Percentiles rank a stretch among this genome's conserved stretches.
Evolutionary conservation across 805 yeast genomes (phyloP).

Genomic region (Saturnispora besseyi): DNA sequence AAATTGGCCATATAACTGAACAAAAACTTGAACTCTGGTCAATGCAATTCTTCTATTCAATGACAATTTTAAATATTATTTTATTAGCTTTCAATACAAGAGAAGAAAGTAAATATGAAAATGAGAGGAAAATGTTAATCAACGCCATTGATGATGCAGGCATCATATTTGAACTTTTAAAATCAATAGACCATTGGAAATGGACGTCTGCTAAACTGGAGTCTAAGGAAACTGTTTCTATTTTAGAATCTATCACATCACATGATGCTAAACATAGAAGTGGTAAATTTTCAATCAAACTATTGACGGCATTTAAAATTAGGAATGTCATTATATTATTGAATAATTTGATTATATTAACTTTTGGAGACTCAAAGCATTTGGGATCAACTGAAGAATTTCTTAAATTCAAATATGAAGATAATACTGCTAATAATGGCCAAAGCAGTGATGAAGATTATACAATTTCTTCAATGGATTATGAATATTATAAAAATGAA

Average conservation of each 20-base stretch:
- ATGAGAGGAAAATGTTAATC: constrained; percentile 3
- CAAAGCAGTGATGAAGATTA: neutral
- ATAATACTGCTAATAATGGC: constrained; percentile 5
- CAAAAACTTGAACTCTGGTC: constrained; percentile 16
- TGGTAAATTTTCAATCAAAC: constrained; percentile 19
- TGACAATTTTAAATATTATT: constrained; percentile 23
- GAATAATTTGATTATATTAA: constrained; percentile 46
- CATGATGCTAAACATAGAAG: constrained; percentile 4
- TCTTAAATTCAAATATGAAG: constrained; percentile 32
- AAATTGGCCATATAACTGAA: constrained; percentile 1
- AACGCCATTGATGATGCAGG: constrained; percentile 22
- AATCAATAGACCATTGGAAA: constrained; percentile 58
- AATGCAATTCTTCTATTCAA: constrained; percentile 22
- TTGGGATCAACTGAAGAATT: constrained; percentile 38
- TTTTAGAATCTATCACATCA: constrained; percentile 12
- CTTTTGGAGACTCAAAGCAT: constrained; percentile 49
- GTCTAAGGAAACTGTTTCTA: constrained; percentile 13
- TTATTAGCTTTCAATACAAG: constrained; percentile 11
- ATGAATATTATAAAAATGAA: constrained; percentile 70
- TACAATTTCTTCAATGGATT: constrained; percentile 73
- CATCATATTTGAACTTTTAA: constrained; percentile 36
- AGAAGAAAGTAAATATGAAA: constrained; percentile 7
- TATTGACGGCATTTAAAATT: constrained; percentile 32
- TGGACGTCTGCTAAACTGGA: constrained; percentile 33
- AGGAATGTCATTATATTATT: constrained; percentile 47